Evolutionary conservation across 768 basidiomycete species (phyloP), one percentile per base, ranked within the genome.

Genomic region (Serendipita vermifera): DNA sequence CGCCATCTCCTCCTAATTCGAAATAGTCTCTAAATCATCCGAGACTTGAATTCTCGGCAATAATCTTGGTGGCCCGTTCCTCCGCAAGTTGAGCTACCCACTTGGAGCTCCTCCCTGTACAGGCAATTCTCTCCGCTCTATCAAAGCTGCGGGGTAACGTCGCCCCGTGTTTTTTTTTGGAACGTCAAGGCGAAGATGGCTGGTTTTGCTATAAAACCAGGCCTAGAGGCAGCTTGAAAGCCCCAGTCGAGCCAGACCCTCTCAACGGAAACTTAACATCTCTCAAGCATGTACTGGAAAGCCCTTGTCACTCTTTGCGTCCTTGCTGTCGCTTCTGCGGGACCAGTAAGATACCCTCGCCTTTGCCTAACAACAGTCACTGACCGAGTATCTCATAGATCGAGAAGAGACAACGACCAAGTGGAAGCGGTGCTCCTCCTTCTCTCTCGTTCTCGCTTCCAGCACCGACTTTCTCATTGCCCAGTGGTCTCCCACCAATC

Each of bases 231-330:
- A 26, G 11, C 46, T 6, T 41, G 39, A 26, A 51, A 29, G 9
- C 46, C n/a, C 9, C 46, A 51, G 46, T 51, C 46, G 31, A 51
- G 46, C 29, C n/a, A 20, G 46, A 51, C 46, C 46, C 39, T 20
- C 26, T n/a, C 17, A 20, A 17, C 39, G 15, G 31, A 51, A 29
- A 51, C 20, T 7, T 15, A 7, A 51, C 20, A 51, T 7, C 24
- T 51, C n/a, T n/a, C 27, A 17, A 29, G 31, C 20, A 51, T 51
- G 46, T 29, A 51, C 46, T 51, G 20, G 20, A 51, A 51, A 29
- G 15, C 46, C 29, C 27, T 51, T 29, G 3, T 51, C 29, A 29
- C 29, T 51, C 46, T 51, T 2, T 51, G 46, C 46, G 46, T 29
- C 27, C 20, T 29, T 29, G 46, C 46, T 29, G 29, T 51, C 15